Evolutionary conservation across 1,139 yeast genomes (phyloP), one percentile per base, ranked within the genome.

Genomic region (Yueomyces sp.): DNA sequence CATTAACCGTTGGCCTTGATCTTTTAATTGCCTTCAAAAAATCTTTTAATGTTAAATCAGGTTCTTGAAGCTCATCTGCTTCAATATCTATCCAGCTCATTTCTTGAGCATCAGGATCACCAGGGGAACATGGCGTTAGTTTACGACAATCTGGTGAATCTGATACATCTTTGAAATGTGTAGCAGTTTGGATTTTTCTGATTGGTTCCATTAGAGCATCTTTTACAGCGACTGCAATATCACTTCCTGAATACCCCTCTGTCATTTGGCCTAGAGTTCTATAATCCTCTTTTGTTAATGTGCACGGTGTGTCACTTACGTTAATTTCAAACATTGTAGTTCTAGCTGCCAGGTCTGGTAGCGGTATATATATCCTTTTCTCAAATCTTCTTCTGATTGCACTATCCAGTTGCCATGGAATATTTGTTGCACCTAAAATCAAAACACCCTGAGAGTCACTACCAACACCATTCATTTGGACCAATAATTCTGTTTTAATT

Each of bases 381-480:
- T 91, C 98, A 56, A 93, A 93, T 67, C 98, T 80, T 68, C 99
- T 80, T 62, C 98, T 76, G 42, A 93, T 86, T 4, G 98, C 99
- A 39, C 97, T 89, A 64, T 93, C 99, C 51, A 93, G 71, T 66
- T 91, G 96, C 98, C 98, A 93, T 25, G 98, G 98, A 46, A 93
- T 91, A 62, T 93, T 93, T 4, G 99, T 93, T 1, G 99, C 99
- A 28, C 98, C 99, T 42, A 93, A 69, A 0, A 93, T 98, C 38
- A 93, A 69, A 2, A 93, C 97, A 6, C 99, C 98, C 41, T 74
- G 73, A 1, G 95, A 69, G 60, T 93, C 98, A 59, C 86, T 89
- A 11, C 98, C 98, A 4, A 93, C 98, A 54, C 98, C 99, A 62
- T 91, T 91, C 98, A 93, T 93, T 62, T 93, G 98, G 6, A 93